phyloP scores from a whole-genome alignment of 1,284 basidiomycete species.

The Naganishia cerealis region DNA sequence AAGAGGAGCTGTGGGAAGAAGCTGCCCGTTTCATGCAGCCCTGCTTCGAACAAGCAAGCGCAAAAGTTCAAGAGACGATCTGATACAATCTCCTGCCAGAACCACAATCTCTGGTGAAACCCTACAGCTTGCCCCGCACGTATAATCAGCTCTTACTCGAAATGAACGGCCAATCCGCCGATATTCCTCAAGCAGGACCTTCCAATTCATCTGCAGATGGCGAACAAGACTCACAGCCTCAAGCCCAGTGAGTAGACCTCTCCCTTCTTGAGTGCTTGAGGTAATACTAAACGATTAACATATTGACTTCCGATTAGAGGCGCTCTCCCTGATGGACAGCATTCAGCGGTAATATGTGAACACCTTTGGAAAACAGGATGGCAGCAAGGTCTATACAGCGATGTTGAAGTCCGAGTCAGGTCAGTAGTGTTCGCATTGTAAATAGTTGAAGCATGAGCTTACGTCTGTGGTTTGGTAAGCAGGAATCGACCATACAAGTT shows the following conservation, averaged over 20 bases:
- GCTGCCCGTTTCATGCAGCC: neutral
- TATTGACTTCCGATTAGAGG: constrained; percentile 1
- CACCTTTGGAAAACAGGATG: constrained; percentile 31
- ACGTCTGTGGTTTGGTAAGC: neutral
- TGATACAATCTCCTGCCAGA: neutral
- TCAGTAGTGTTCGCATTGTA: neutral
- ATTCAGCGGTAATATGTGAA: constrained; percentile 24
- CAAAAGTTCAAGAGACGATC: neutral
- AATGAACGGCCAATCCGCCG: constrained; percentile 25
- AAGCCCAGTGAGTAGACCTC: constrained; percentile 7
- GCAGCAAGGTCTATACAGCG: constrained; percentile 30
- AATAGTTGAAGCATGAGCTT: neutral
- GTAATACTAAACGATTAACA: neutral
- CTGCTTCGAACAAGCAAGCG: neutral
- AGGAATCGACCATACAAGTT: constrained; percentile 40
- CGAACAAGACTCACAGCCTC: neutral
- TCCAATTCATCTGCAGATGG: constrained; percentile 9
- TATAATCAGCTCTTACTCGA: neutral
- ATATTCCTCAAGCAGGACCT: constrained; percentile 11
- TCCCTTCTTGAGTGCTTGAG: neutral
- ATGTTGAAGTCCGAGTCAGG: constrained; percentile 29
- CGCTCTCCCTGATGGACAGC: constrained; percentile 37
- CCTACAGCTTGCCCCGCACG: neutral
- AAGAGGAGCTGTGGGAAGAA: neutral
- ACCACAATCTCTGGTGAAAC: neutral